Percentiles rank a stretch among this genome's conserved stretches.
Conservation (phyloP, 441 rosid species). For the Metrosideros polymorpha region DNA sequence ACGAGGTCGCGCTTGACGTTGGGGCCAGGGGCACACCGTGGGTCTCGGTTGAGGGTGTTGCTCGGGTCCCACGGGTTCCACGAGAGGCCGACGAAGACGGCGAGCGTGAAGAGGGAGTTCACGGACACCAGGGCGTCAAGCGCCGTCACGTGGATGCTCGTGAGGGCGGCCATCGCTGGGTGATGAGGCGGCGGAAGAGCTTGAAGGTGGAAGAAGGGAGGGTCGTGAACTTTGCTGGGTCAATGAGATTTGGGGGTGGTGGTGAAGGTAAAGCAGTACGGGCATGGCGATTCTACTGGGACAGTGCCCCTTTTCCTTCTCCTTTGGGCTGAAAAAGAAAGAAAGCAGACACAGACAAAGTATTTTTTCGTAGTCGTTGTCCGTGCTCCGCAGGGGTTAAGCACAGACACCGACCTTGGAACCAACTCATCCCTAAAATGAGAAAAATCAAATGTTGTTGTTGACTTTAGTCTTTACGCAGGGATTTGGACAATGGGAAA, state of each 20-base stretch:
- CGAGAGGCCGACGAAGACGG: conserved; percentile 68
- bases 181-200: not conserved
- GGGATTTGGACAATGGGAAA: no score
- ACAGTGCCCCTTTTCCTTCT: not conserved
- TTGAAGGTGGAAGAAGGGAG: not conserved
- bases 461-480: no score
- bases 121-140: conserved; percentile 52
- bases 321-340: not conserved
- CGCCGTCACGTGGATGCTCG: conserved; percentile 65
- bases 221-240: not conserved
- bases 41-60: conserved; percentile 1
- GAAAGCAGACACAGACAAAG: not conserved
- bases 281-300: not conserved
- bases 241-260: not conserved
- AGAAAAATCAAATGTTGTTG: no score
- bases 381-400: not conserved
- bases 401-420: no score
- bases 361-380: not conserved
- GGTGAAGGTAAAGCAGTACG: not conserved
- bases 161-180: conserved; percentile 5
- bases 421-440: no score
- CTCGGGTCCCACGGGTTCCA: conserved; percentile 15
- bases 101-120: conserved; percentile 68
- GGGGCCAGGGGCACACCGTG: not conserved
- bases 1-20: not conserved